Evolutionary conservation across 441 rosid species (phyloP).

Genomic region (Adansonia rubrostipa): DNA sequence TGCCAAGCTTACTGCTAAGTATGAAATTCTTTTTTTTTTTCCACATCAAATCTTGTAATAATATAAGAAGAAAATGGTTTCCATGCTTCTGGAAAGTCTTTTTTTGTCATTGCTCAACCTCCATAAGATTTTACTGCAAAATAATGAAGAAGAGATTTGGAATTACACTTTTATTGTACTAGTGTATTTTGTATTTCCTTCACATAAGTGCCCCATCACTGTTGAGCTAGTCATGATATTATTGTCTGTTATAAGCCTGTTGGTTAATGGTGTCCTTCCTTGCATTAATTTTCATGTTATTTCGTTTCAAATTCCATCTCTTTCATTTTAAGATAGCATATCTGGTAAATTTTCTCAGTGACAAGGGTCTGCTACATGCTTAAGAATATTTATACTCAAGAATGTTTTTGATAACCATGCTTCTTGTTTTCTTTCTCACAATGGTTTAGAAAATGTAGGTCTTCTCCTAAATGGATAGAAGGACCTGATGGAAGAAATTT

Average conservation of each 20-base stretch:
- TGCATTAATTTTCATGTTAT: conserved; percentile 1
- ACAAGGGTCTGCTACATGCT: neutral
- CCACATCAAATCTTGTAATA: neutral
- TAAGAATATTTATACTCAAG: neutral
- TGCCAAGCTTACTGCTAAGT: conserved; percentile 85
- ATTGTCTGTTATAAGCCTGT: neutral
- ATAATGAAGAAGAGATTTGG: neutral
- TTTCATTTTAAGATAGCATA: neutral
- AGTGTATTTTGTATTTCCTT: neutral
- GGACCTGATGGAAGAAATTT: conserved; percentile 88
- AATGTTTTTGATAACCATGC: neutral
- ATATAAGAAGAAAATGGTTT: conserved; percentile 5
- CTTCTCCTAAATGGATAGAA: conserved; percentile 88
- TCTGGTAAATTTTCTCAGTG: neutral
- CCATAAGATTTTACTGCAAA: conserved; percentile 2
- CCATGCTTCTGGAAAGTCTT: neutral
- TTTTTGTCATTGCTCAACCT: neutral
- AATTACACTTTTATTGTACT: neutral
- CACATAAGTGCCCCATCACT: conserved; percentile 5
- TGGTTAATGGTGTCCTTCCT: neutral
- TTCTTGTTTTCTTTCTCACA: neutral
- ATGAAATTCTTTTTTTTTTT: conserved; percentile 15
- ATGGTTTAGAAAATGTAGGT: conserved; percentile 41
- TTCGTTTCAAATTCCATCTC: neutral
- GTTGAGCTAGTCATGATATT: neutral